Evolutionary conservation across 768 basidiomycete genomes (phyloP).

Genomic region (Lentinus tigrinus): DNA sequence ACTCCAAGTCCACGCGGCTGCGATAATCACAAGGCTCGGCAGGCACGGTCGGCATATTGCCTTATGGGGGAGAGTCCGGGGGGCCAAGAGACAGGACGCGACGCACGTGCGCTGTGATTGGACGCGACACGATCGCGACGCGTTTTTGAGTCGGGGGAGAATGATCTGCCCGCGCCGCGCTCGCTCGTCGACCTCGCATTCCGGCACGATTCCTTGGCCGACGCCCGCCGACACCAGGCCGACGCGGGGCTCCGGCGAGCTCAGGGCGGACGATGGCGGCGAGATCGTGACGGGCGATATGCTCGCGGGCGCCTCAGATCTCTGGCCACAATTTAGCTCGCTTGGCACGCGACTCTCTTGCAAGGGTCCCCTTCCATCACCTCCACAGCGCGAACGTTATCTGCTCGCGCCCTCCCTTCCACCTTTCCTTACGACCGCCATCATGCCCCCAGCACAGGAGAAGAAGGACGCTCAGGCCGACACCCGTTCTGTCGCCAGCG

Average conservation of each 20-base stretch:
- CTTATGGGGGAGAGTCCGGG: background rate
- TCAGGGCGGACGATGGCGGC: background rate
- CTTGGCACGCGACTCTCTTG: constrained; percentile 14
- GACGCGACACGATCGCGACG: constrained; percentile 7
- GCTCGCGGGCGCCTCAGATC: background rate
- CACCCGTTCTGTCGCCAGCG: constrained; percentile 20
- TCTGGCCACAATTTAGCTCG: background rate
- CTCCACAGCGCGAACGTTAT: constrained; percentile 9
- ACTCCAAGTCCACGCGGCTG: too few species aligned
- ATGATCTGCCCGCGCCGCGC: too few species aligned
- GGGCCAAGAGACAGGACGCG: background rate
- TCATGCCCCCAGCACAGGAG: constrained; percentile 11
- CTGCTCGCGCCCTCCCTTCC: constrained; percentile 7
- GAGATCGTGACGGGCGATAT: background rate
- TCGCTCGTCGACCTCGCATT: background rate
- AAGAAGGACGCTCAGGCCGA: constrained; percentile 14
- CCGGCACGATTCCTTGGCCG: background rate
- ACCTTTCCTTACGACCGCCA: constrained; percentile 9
- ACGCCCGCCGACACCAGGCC: background rate
- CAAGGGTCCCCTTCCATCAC: background rate
- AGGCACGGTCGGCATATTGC: background rate
- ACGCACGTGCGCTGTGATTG: constrained; percentile 20
- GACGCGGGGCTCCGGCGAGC: too few species aligned
- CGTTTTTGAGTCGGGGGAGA: background rate
- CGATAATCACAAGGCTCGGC: too few species aligned